These are phyloP conservation scores for Mycena polygramma DNA, from an alignment of 768 basidiomycete genomes.

Conservation along the genomic window DNA sequence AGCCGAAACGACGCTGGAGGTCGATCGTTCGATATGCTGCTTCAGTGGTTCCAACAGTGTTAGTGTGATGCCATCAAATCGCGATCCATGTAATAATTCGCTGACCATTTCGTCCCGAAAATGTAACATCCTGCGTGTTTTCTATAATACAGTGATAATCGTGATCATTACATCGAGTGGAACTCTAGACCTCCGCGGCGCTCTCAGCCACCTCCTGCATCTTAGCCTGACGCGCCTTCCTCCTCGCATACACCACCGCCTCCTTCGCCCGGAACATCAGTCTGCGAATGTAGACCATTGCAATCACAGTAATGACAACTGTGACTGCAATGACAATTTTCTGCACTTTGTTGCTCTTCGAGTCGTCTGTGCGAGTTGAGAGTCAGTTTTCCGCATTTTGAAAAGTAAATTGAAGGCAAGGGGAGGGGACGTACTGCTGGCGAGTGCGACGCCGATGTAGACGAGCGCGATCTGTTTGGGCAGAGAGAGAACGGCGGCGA, in stretches of 20 bases:
- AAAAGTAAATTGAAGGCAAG: no score
- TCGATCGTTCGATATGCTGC: no score
- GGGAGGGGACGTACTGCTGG: slow-evolving; percentile 4
- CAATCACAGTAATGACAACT: slow-evolving; percentile 48
- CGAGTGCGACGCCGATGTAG: slow-evolving; percentile 54
- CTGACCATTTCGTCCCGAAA: no score
- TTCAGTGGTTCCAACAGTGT: no score
- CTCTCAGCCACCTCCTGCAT: neutral
- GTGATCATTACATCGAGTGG: no score
- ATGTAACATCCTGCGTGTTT: no score
- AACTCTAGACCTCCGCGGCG: no score
- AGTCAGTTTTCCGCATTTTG: neutral
- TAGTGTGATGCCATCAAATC: no score
- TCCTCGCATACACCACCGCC: slow-evolving; percentile 37
- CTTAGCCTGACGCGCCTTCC: slow-evolving; percentile 39
- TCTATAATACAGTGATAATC: no score
- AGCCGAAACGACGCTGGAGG: no score
- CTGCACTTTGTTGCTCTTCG: slow-evolving; percentile 44
- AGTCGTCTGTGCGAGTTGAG: slow-evolving; percentile 3
- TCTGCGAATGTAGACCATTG: slow-evolving; percentile 54
- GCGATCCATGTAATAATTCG: no score
- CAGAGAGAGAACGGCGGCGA: slow-evolving; percentile 54
- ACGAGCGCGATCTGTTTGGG: slow-evolving; percentile 62
- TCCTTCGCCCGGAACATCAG: slow-evolving; percentile 47
- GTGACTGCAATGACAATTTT: neutral